Percentiles rank a stretch among this genome's conserved stretches.
phyloP scores from a whole-genome alignment of 306 rosid genomes.

The Pyrus bretschneideri region DNA sequence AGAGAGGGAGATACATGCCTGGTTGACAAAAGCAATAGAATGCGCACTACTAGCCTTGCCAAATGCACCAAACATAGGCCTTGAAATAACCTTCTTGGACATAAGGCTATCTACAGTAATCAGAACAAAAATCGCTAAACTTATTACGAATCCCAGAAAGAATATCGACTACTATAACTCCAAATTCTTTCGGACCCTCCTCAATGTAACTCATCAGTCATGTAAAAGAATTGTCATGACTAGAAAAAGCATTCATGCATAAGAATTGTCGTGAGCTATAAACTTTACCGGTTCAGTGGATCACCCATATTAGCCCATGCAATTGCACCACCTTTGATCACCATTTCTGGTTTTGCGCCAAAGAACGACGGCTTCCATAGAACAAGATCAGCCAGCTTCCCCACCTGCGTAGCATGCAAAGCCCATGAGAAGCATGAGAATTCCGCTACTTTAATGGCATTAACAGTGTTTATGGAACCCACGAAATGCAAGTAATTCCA shows the following conservation, averaged over 20 bases:
- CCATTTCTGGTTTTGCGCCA: constrained; percentile 93
- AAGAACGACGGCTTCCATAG: constrained; percentile 87
- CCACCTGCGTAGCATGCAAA: constrained; percentile 41
- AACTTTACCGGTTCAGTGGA: constrained; percentile 85
- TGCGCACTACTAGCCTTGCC: constrained; percentile 71
- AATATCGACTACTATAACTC: not conserved
- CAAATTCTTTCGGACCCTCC: not conserved
- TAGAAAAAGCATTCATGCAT: not conserved
- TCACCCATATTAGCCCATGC: constrained; percentile 97
- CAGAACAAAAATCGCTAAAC: not conserved
- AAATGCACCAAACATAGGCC: constrained; percentile 85
- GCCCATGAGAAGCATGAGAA: not conserved
- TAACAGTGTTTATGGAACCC: not conserved
- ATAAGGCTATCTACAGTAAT: not conserved
- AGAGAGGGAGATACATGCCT: not conserved
- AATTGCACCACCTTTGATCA: constrained; percentile 84
- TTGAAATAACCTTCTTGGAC: constrained; percentile 58
- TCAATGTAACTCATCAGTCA: not conserved
- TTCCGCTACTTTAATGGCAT: no score
- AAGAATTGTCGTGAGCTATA: not conserved
- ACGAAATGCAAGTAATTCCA: not conserved
- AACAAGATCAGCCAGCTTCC: constrained; percentile 89
- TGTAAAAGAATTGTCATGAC: not conserved
- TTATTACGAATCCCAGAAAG: not conserved
- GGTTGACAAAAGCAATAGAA: constrained; percentile 69